Evolutionary conservation across 129 eudicot genomes (phyloP).

Genomic region (Flaveria brownii): DNA sequence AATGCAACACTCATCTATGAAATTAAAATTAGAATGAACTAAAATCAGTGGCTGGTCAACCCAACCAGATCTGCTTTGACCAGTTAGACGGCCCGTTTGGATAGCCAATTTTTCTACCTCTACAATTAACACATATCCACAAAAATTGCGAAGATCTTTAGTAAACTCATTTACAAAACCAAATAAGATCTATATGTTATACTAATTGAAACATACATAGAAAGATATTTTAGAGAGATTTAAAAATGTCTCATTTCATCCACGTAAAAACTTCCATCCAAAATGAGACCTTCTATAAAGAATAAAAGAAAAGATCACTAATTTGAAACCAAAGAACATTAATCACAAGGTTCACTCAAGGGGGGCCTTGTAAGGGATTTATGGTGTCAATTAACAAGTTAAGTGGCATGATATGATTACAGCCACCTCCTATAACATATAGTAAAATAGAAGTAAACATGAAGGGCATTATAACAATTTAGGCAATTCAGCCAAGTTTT

Average conservation of each 20-base stretch:
- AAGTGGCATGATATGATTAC: conserved; percentile 10
- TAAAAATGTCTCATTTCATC: background rate
- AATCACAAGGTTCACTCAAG: background rate
- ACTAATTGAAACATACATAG: background rate
- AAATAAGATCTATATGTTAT: background rate
- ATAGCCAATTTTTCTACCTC: background rate
- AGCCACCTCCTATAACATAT: background rate
- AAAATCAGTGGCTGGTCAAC: background rate
- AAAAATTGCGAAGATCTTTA: background rate
- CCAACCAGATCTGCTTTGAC: background rate
- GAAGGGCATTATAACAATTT: background rate
- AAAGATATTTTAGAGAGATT: background rate
- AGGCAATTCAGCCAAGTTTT: background rate
- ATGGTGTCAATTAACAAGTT: background rate
- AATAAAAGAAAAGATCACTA: background rate
- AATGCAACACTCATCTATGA: background rate
- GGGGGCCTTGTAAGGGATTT: background rate
- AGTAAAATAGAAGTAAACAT: background rate
- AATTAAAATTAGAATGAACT: background rate
- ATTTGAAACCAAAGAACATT: background rate
- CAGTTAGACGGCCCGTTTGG: background rate
- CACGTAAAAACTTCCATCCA: background rate
- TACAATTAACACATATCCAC: conserved; percentile 4
- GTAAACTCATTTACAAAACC: background rate
- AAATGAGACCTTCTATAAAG: background rate